phyloP scores from a whole-genome alignment of 345 rosid species.

The Eucalyptus dawsonii region DNA sequence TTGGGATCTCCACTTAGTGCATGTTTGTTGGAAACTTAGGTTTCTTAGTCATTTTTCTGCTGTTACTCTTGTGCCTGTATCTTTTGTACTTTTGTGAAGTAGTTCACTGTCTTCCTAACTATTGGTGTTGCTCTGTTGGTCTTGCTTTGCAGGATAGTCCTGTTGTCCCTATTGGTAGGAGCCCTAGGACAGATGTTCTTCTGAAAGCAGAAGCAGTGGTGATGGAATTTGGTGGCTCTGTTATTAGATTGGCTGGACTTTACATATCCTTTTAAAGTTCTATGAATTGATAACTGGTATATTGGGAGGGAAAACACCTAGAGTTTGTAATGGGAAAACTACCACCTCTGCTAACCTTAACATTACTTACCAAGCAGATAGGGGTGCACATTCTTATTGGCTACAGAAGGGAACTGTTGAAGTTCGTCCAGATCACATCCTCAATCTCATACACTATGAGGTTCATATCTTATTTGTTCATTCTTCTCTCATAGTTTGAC shows the following conservation, averaged over 20 bases:
- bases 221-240: conserved; percentile 65
- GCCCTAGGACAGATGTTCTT: conserved; percentile 81
- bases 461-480: conserved; percentile 5
- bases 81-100: neutral
- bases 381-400: conserved; percentile 92
- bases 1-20: neutral
- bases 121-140: neutral
- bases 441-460: conserved; percentile 96
- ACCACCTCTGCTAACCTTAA: conserved; percentile 23
- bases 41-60: neutral
- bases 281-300: neutral
- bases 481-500: neutral
- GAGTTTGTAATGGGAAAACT: neutral
- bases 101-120: neutral
- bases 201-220: conserved; percentile 70
- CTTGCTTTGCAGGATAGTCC: conserved; percentile 54
- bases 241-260: conserved; percentile 85
- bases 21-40: neutral
- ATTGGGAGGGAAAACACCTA: neutral
- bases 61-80: neutral
- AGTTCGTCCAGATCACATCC: conserved; percentile 75
- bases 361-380: conserved; percentile 57
- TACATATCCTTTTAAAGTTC: conserved; percentile 69
- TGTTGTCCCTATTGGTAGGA: conserved; percentile 70
- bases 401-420: conserved; percentile 63